Conservation (phyloP, 2,329 filamentous ascomycete genomes). For the Fusarium sp. region DNA sequence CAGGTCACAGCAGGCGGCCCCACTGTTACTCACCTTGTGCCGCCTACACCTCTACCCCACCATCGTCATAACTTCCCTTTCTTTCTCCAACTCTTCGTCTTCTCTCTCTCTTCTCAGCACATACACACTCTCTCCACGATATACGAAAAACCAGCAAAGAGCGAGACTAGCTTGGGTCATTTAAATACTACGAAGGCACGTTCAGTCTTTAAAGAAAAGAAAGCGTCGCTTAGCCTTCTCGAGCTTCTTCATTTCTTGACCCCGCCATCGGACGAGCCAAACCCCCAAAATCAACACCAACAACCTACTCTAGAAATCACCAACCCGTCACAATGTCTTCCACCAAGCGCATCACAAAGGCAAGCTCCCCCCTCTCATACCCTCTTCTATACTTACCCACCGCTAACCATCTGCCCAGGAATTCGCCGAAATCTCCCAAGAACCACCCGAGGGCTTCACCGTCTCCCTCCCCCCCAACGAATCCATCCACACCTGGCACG, state of each 20-base stretch:
- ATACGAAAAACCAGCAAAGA: background rate
- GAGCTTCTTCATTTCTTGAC: background rate
- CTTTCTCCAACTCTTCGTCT: constrained; percentile 13
- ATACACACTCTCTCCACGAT: background rate
- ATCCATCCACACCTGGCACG: constrained; percentile 66
- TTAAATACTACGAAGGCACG: background rate
- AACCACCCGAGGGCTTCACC: constrained; percentile 61
- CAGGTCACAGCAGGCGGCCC: background rate
- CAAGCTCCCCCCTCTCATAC: constrained; percentile 23
- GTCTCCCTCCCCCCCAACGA: constrained; percentile 60
- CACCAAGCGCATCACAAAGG: constrained; percentile 61
- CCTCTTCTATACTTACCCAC: background rate
- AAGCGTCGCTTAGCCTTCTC: background rate
- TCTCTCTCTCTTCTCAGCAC: background rate
- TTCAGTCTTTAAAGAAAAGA: background rate
- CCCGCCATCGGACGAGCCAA: constrained; percentile 6
- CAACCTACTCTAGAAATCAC: background rate
- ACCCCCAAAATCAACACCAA: constrained; percentile 12
- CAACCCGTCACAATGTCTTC: constrained; percentile 50
- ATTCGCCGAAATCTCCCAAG: constrained; percentile 62
- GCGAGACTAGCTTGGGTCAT: too few relatives aligned
- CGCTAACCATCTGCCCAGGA: constrained; percentile 56
- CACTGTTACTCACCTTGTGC: constrained; percentile 1
- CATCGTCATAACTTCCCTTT: constrained; percentile 34
- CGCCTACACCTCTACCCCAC: constrained; percentile 23